Conservation (phyloP, 805 yeast genomes). For the Zygotorulaspora sp. region DNA sequence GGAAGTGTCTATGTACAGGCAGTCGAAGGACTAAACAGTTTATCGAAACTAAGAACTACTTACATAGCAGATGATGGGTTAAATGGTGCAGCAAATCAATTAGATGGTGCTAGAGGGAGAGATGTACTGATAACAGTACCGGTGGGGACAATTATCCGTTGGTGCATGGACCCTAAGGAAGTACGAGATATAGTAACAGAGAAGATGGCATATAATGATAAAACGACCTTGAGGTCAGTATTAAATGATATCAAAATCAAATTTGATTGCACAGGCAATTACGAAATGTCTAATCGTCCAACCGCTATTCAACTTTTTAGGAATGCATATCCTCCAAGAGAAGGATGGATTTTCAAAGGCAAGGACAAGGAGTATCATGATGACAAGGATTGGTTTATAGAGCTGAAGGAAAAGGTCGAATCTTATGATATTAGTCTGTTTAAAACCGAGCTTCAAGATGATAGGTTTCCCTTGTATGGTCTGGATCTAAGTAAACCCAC, state of each 20-base stretch:
- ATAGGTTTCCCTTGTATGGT: constrained; percentile 77
- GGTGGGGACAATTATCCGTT: constrained; percentile 78
- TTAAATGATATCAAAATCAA: constrained; percentile 20
- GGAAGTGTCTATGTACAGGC: constrained; percentile 85
- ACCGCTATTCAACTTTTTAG: constrained; percentile 57
- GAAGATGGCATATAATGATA: constrained; percentile 14
- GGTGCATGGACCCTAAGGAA: constrained; percentile 72
- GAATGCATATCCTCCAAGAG: constrained; percentile 58
- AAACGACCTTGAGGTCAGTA: constrained; percentile 24
- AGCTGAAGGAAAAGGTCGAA: constrained; percentile 58
- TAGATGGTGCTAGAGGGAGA: constrained; percentile 82
- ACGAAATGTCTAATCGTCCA: constrained; percentile 34
- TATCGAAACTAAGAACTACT: constrained; percentile 62
- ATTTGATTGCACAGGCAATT: constrained; percentile 37
- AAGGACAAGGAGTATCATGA: constrained; percentile 66
- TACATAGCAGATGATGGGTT: constrained; percentile 72
- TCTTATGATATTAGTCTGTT: constrained; percentile 57
- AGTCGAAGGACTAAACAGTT: constrained; percentile 60
- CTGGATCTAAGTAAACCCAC: constrained; percentile 63
- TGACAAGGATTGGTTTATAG: constrained; percentile 60
- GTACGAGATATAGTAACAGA: constrained; percentile 35
- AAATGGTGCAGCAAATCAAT: constrained; percentile 67
- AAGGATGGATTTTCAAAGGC: constrained; percentile 87
- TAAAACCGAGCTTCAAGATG: constrained; percentile 54
- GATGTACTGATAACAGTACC: constrained; percentile 84